Percentiles rank a stretch among this genome's conserved stretches.
These are phyloP conservation scores for Pestalotiopsis sp. DNA, from an alignment of 2,329 filamentous ascomycete species.

Conservation along the genomic window DNA sequence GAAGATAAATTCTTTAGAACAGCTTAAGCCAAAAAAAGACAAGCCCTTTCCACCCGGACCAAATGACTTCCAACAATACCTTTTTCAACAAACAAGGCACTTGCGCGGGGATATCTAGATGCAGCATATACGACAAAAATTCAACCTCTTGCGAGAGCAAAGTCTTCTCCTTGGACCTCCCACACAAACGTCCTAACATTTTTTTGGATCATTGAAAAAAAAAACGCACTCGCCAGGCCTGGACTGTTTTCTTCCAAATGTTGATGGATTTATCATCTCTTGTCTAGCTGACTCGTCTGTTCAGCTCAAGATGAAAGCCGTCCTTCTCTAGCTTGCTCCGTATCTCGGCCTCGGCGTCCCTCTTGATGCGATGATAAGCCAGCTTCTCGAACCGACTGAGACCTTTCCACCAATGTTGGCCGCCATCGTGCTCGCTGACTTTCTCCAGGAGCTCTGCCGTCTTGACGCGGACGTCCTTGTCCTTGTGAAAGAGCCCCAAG, in stretches of 20 bases:
- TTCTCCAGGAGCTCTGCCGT: slow-evolving; percentile 81
- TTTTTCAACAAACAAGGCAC: neutral
- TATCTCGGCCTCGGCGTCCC: slow-evolving; percentile 61
- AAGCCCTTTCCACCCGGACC: no score
- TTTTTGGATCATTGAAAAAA: neutral
- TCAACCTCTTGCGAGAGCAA: slow-evolving; percentile 9
- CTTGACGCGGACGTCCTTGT: slow-evolving; percentile 74
- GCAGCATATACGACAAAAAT: slow-evolving; percentile 4
- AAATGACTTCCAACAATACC: neutral
- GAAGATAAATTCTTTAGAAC: no score
- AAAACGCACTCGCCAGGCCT: neutral
- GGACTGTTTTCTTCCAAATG: no score
- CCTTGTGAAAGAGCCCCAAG: slow-evolving; percentile 89
- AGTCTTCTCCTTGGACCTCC: neutral
- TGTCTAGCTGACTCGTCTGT: slow-evolving; percentile 52
- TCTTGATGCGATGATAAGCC: slow-evolving; percentile 78
- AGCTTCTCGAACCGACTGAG: slow-evolving; percentile 88
- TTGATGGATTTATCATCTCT: no score
- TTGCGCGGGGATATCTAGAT: slow-evolving; percentile 9
- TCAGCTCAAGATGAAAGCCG: slow-evolving; percentile 40
- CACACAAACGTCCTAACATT: neutral
- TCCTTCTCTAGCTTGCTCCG: slow-evolving; percentile 49
- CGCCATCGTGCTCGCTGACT: slow-evolving; percentile 84
- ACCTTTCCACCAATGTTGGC: slow-evolving; percentile 87
- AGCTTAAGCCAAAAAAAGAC: no score